phyloP scores from a whole-genome alignment of 2,329 filamentous ascomycete species.

The Catunica adiposa region DNA sequence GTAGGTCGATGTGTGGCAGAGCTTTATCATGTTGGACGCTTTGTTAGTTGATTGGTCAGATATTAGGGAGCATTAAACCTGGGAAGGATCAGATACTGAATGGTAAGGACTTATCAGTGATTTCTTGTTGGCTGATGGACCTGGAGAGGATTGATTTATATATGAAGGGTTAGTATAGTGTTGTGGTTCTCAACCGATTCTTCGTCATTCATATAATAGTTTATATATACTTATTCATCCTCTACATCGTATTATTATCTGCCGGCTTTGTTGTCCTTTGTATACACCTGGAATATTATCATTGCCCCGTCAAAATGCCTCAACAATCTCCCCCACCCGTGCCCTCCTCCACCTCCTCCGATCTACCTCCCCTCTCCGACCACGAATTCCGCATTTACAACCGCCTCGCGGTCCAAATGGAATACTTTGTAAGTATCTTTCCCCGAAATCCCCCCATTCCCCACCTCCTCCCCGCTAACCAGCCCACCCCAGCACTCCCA shows the following conservation, averaged over 20 bases:
- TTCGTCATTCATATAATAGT: too few species aligned
- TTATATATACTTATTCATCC: too few species aligned
- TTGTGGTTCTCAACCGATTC: too few species aligned
- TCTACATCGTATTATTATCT: too few species aligned
- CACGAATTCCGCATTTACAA: slow-evolving; percentile 9
- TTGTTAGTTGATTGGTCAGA: not conserved
- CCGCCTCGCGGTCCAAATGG: slow-evolving; percentile 9
- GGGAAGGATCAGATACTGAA: not conserved
- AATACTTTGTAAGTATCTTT: slow-evolving; percentile 8
- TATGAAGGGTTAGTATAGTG: not conserved
- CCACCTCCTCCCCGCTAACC: not conserved
- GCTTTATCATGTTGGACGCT: not conserved
- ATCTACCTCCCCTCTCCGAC: slow-evolving; percentile 5
- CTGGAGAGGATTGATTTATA: not conserved
- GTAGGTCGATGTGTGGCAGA: not conserved
- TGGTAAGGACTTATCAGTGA: not conserved
- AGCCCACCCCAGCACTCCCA: slow-evolving; percentile 46
- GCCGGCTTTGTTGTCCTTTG: too few species aligned
- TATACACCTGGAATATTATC: too few species aligned
- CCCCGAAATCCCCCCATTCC: not conserved
- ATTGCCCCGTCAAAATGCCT: not conserved
- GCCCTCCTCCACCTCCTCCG: not conserved
- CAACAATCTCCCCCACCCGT: not conserved
- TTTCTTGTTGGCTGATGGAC: not conserved
- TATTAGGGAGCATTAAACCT: not conserved